phyloP scores from a whole-genome alignment of 257 asterid species.

The Perilla frutescens region DNA sequence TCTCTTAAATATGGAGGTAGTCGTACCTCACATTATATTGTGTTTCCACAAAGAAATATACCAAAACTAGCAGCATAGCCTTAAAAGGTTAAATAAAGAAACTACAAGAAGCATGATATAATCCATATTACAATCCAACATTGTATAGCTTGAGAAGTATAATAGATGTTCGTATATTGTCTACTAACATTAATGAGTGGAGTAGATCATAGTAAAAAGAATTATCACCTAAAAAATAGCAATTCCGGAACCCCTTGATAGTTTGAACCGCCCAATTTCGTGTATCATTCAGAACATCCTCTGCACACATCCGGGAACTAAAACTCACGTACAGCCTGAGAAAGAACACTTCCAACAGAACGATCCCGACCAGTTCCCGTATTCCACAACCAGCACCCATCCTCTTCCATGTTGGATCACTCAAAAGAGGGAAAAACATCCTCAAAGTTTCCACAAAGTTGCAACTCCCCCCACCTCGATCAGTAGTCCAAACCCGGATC shows the following conservation, averaged over 20 bases:
- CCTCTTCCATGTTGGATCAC: slow-evolving; percentile 46
- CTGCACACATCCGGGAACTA: slow-evolving; percentile 39
- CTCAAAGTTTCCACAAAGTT: slow-evolving; percentile 49
- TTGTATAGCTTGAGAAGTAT: neutral
- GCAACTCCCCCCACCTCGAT: slow-evolving; percentile 56
- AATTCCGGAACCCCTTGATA: slow-evolving; percentile 61
- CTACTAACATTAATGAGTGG: neutral
- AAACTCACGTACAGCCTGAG: slow-evolving; percentile 61
- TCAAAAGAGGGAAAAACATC: slow-evolving; percentile 65
- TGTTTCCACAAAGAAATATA: too few species aligned
- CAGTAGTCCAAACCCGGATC: slow-evolving; percentile 75
- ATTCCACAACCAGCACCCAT: slow-evolving; percentile 44
- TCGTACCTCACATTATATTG: too few species aligned
- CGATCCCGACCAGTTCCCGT: slow-evolving; percentile 59
- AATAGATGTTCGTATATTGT: too few species aligned
- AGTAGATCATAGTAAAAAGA: slow-evolving; percentile 13
- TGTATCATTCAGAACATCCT: slow-evolving; percentile 48
- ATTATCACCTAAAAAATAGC: slow-evolving; percentile 63
- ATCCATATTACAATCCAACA: neutral
- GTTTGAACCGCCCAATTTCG: slow-evolving; percentile 53
- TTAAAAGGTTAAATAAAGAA: too few species aligned
- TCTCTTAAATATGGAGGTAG: too few species aligned
- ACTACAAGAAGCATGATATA: too few species aligned
- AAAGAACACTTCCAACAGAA: slow-evolving; percentile 68
- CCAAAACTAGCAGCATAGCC: too few species aligned